Percentiles rank a stretch among this genome's conserved stretches.
These are phyloP conservation scores for Diaporthe ampelina DNA, from an alignment of 2,329 filamentous ascomycete species.

Conservation along the genomic window DNA sequence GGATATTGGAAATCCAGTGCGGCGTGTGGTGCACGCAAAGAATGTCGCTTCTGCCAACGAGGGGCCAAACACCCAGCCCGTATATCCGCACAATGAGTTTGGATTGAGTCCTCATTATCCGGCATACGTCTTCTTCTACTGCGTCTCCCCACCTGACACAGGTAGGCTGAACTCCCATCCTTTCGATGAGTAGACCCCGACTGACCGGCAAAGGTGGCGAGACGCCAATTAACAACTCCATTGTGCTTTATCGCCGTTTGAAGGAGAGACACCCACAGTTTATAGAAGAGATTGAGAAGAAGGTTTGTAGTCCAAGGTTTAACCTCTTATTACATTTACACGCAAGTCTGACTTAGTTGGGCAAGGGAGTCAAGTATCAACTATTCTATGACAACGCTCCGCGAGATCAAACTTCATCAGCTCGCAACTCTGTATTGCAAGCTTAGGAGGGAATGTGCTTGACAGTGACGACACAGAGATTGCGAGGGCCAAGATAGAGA, in stretches of 20 bases:
- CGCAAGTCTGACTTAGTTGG: neutral
- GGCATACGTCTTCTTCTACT: slow-evolving; percentile 3
- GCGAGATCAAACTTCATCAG: neutral
- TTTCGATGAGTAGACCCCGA: neutral
- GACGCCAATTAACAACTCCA: slow-evolving; percentile 3
- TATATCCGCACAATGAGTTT: slow-evolving; percentile 5
- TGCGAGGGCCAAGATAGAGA: neutral
- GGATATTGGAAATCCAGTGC: slow-evolving; percentile 47
- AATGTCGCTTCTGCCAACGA: slow-evolving; percentile 50
- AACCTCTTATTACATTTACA: too few species aligned
- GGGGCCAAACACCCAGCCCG: slow-evolving; percentile 45
- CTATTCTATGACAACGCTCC: neutral
- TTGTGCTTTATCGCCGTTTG: neutral
- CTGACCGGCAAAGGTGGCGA: neutral
- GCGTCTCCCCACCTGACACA: neutral
- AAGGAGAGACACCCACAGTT: slow-evolving; percentile 4
- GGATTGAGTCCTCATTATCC: slow-evolving; percentile 1
- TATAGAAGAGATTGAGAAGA: neutral
- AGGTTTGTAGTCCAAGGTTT: neutral
- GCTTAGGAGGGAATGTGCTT: neutral
- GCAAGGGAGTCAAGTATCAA: slow-evolving; percentile 8
- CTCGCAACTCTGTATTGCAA: neutral
- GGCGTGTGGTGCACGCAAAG: slow-evolving; percentile 45
- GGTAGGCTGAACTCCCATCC: neutral
- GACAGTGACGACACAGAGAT: neutral